phyloP scores from a whole-genome alignment of 306 rosid genomes.

The Quercus berberidifolia region DNA sequence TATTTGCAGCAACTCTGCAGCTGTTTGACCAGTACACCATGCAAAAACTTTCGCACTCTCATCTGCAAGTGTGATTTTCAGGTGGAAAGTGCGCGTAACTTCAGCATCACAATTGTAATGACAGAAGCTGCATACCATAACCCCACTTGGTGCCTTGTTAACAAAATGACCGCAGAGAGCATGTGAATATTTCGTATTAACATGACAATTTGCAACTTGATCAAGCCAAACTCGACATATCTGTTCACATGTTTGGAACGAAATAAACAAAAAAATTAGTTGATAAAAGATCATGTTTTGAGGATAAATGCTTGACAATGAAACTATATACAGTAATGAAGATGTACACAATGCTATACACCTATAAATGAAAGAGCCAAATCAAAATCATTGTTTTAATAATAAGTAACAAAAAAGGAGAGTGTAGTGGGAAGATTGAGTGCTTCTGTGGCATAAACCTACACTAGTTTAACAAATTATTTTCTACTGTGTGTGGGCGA shows the following conservation, averaged over 20 bases:
- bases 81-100: constrained; percentile 54
- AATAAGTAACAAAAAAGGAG: not conserved
- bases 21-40: constrained; percentile 86
- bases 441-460: not conserved
- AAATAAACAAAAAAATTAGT: constrained; percentile 18
- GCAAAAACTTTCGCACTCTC: constrained; percentile 66
- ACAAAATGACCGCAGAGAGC: constrained; percentile 77
- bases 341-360: not conserved
- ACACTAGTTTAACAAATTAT: not conserved
- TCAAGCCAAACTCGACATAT: constrained; percentile 64
- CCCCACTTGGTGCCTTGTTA: constrained; percentile 37
- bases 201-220: constrained; percentile 53
- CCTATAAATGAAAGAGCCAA: not conserved
- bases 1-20: constrained; percentile 86
- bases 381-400: not conserved
- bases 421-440: not conserved
- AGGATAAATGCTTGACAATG: not conserved
- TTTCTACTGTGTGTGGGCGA: not conserved
- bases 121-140: constrained; percentile 71
- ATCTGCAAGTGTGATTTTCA: constrained; percentile 83
- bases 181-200: constrained; percentile 67
- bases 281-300: not conserved
- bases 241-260: constrained; percentile 33
- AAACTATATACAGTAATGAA: not conserved
- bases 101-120: constrained; percentile 40